Evolutionary conservation across 2,329 filamentous ascomycete species (phyloP), one percentile per base, ranked within the genome.

Genomic region (Pyrenophora tritici-repentis): DNA sequence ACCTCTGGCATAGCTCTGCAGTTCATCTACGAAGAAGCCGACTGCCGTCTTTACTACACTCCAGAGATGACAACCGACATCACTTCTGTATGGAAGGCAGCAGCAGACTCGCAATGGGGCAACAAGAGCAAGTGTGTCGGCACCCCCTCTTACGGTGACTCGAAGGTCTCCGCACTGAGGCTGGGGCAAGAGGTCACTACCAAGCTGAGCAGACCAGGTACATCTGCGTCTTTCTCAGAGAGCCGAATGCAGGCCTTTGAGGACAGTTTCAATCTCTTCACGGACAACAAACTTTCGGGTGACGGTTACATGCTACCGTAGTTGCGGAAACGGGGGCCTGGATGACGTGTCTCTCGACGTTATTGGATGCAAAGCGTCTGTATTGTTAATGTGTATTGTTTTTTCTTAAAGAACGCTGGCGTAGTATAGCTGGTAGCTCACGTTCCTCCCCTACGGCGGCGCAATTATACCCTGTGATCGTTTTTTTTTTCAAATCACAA

Each of bases 31-130:
- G 72, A 76, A 50, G 62, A 69, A 42, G 71, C 73, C 2, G 66
- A 75, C 42, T 76, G 73, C 50, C 68, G 73, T 42, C 60, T 76
- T 6, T 75, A 69, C 57, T 76, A 72, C 56, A 75, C 72, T 2
- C 66, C 73, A 0, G 71, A 75, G 59, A 75, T 75, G 73, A 74
- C 72, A 2, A 64, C 75, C 22, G 72, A 74, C 42, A 69, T 66
- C 10, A 69, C 67, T 5, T 63, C 67, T 2, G 44, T 73, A 3
- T 76, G 73, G 73, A 73, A 67, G 53, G 67, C 72, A 7, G 73
- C 65, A n/a, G 70, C 67, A 6, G 71, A 76, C 47, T 66, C 62
- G 3, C 66, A 65, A 8, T 76, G 73, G 73, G 54, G 59, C 14
- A 50, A 62, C 34, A 58, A 53, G 14, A 62, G 63, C 38, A 67